Base-by-base conservation (phyloP, 805 yeast species). In the Candida montana region DNA sequence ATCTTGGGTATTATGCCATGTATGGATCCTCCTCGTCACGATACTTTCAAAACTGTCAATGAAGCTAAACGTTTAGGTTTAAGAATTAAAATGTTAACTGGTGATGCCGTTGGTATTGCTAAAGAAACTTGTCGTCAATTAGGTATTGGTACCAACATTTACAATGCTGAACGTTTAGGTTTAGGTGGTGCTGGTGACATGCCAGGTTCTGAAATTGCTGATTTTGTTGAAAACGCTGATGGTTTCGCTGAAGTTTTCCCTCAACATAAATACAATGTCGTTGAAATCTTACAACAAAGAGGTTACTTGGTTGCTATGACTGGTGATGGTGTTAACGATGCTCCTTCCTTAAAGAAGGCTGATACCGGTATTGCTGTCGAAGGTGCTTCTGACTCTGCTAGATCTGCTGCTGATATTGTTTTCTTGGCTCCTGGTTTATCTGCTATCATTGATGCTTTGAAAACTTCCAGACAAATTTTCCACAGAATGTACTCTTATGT, bases 181-280 rank as follows among this genome's bases (percentile, higher is more conserved):
- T 77, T 89, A 62, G 89, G 95, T 66, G 95, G 95, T 69, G 75
- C 72, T 44, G 91, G 91, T 75, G 90, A 83, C 74, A 82, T 88
- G 85, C 86, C 95, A 62, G 96, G 96, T 82, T 86, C 95, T 63
- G 95, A 88, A 71, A 83, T 88, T 80, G 95, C 91, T 72, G 96
- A 88, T 72, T 87, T 88, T 59, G 96, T 88, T 75, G 95, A 88
- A 75, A 87, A 86, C 63, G 96, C 96, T 53, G 96, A 88, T 75
- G 96, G 96, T 78, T 88, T 88, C 68, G 96, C 96, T 69, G 96
- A 88, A 76, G 96, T 88, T 66, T 88, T 88, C 95, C 96, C 96
- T 58, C 95, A 88, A 77, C 96, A 88, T 77, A 88, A 88, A 75
- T 87, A 85, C 77, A 86, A 83, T 67, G 95, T 90, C 62, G 96